Evolutionary conservation across 371 early-diverging fungal genomes (phyloP), one percentile per base, ranked within the genome.

Genomic region (Capniomyces stellatus): DNA sequence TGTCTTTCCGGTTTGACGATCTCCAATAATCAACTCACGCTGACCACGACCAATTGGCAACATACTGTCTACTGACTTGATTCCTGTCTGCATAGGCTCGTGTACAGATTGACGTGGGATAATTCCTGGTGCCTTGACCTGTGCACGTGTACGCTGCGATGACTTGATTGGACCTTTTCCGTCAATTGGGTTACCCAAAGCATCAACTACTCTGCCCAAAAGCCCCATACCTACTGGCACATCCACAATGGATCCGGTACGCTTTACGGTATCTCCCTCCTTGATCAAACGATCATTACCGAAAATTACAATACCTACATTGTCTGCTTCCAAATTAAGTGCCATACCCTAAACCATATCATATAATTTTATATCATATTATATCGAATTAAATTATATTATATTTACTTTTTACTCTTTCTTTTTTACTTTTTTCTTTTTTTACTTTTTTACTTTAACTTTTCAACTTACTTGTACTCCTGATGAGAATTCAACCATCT

Each of bases 41-140:
- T 93, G 93, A 65, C 93, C 93, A 87, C 93, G 88, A 66, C 93
- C 93, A 59, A 93, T 90, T 64, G 93, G 93, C 57, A 93, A 82
- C 93, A 93, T 93, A 72, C 91, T 89, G 79, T 93, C 92, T 65
- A 93, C 87, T 64, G 89, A 93, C 79, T 93, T 93, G 78, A 89
- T 89, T 73, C 93, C 93, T 66, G 93, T 93, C 71, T 87, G 87
- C 91, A 93, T 91, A 69, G 93, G 93, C 75, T 92, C 89, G 73
- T 86, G 85, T 63, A 93, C 93, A 61, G 92, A 92, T 70, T 88
- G 79, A 71, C 93, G 87, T 62, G 92, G 92, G 64, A 93, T 87
- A 75, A 93, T 93, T 71, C 94, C 94, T 50, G 92, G 94, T 57
- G 92, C 94, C 81, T 93, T 93, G 73, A 91, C 85, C 75, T 87